phyloP scores from a whole-genome alignment of 2,329 filamentous ascomycete genomes.

The Fusarium oxysporum region DNA sequence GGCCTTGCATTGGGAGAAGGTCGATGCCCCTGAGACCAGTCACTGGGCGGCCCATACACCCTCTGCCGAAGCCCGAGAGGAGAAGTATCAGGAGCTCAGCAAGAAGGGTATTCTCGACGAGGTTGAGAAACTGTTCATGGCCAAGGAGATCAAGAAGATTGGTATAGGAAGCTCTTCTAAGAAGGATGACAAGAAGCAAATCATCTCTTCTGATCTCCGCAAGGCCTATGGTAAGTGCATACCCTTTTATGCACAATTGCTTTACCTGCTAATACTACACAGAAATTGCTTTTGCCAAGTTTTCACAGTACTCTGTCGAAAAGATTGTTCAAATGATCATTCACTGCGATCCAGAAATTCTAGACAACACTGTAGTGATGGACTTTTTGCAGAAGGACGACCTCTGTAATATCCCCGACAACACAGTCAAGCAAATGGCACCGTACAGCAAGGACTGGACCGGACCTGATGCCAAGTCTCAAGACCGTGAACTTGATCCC shows the following conservation, averaged over 20 bases:
- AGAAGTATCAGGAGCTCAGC: constrained; percentile 94
- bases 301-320: constrained; percentile 84
- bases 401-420: constrained; percentile 91
- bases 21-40: constrained; percentile 89
- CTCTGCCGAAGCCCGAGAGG: constrained; percentile 89
- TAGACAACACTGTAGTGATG: constrained; percentile 94
- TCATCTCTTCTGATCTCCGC: constrained; percentile 90
- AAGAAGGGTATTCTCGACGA: constrained; percentile 96
- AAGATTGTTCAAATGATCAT: constrained; percentile 94
- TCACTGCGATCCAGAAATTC: constrained; percentile 88
- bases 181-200: constrained; percentile 96
- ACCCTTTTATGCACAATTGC: neutral
- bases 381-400: constrained; percentile 95
- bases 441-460: constrained; percentile 98
- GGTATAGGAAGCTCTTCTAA: constrained; percentile 73
- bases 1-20: constrained; percentile 98
- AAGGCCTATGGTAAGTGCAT: constrained; percentile 78
- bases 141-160: constrained; percentile 93
- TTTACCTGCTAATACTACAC: constrained; percentile 46
- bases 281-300: constrained; percentile 94
- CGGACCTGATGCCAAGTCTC: constrained; percentile 81
- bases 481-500: constrained; percentile 86
- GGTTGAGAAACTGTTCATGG: constrained; percentile 96
- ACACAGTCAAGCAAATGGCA: constrained; percentile 88
- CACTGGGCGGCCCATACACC: constrained; percentile 91